Conservation (phyloP, 2,329 filamentous ascomycete species). For the Fusarium sp. region DNA sequence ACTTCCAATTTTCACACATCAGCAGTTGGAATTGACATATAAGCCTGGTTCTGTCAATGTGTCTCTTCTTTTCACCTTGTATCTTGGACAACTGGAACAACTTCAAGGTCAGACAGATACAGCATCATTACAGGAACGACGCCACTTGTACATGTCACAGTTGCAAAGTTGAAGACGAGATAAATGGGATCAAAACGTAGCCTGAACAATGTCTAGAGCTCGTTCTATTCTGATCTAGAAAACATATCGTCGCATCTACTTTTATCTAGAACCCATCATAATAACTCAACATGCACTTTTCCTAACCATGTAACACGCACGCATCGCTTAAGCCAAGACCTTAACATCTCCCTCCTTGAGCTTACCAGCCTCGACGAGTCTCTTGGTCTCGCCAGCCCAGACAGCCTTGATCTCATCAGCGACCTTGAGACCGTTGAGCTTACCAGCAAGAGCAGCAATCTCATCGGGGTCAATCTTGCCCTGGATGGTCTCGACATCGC, state of each 20-base stretch:
- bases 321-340: constrained; percentile 57
- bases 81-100: neutral
- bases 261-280: constrained; percentile 37
- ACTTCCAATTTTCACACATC: neutral
- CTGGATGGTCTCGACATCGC: constrained; percentile 88
- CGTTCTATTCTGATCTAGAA: constrained; percentile 26
- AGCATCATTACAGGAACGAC: neutral
- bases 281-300: constrained; percentile 9
- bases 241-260: constrained; percentile 36
- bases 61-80: neutral
- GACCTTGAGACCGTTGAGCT: constrained; percentile 83
- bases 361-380: constrained; percentile 84
- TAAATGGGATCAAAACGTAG: neutral
- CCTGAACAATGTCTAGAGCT: constrained; percentile 9
- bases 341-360: constrained; percentile 86
- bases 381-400: constrained; percentile 81
- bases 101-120: neutral
- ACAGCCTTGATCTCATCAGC: constrained; percentile 85
- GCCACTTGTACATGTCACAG: neutral
- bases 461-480: constrained; percentile 91
- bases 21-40: neutral
- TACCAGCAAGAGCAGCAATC: constrained; percentile 82
- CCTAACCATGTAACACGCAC: neutral
- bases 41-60: neutral
- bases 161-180: neutral